A percentile compares a stretch with the other conserved stretches of the same genome.
These are phyloP conservation scores for Pontederia crassipes DNA, from an alignment of 176 grass and related monocot genomes.

Conservation along the genomic window DNA sequence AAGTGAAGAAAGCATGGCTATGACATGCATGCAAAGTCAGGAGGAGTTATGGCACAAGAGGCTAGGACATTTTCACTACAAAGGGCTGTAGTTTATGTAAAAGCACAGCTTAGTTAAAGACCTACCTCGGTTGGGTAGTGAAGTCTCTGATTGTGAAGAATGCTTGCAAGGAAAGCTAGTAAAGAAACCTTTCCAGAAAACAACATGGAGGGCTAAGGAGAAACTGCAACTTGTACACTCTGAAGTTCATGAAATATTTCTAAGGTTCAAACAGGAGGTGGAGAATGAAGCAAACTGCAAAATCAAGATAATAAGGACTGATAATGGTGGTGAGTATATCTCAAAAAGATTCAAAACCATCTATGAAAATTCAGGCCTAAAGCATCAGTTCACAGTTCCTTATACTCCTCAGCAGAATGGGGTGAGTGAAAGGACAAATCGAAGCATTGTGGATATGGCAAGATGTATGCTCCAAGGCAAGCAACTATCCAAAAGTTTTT, in stretches of 20 bases:
- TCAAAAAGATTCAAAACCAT: background rate
- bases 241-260: background rate
- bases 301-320: slow-evolving; percentile 4
- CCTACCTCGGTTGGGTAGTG: background rate
- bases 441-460: slow-evolving; percentile 11
- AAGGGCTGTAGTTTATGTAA: background rate
- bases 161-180: background rate
- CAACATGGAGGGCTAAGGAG: no score
- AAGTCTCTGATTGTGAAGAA: no score
- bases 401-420: slow-evolving; percentile 9
- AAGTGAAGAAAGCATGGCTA: background rate
- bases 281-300: slow-evolving; percentile 3
- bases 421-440: slow-evolving; percentile 5
- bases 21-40: background rate
- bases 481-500: background rate
- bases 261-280: background rate
- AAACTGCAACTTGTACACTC: no score
- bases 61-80: background rate
- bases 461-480: slow-evolving; percentile 12
- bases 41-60: slow-evolving; percentile 1
- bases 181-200: background rate
- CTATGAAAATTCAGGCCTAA: background rate
- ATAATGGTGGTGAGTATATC: slow-evolving; percentile 3
- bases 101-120: background rate
- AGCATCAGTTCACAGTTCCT: background rate